Base-by-base conservation (phyloP, 1,139 yeast genomes). In the Yamadazyma sp. region DNA sequence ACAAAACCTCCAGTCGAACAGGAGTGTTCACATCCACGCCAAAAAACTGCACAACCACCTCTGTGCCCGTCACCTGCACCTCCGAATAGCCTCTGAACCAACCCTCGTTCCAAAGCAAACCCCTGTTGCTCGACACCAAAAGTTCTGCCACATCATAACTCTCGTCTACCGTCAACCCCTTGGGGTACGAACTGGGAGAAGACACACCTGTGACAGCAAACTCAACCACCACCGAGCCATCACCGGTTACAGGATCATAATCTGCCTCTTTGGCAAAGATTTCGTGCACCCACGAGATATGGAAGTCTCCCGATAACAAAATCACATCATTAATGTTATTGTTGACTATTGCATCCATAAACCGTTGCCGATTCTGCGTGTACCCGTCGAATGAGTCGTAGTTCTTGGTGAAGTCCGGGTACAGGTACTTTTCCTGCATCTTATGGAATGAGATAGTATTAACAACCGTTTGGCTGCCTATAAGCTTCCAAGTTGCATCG, bases 201-300 rank as follows among this genome's bases (percentile, higher is more conserved):
- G 32, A 14, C 11, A 21, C 14, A 7, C 15, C 32, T 5, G 32
- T 30, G 16, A 30, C 32, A 9, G 32, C 32, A 20, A 30, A 30
- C 14, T 30, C 32, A 6, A 30, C 32, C 8, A 30, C 8, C 13
- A 30, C 15, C 14, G 32, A 30, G 6, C 32, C 32, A 4, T 30
- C 9, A 5, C 32, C 32, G 4, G 32, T 30, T 8, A 15, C 14
- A n/a, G 14, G 11, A 12, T 30, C 16, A 12, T 30, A 30, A 20
- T 30, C 24, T 6, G 17, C 32, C 6, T 13, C 16, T 18, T 12
- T 20, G 16, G 32, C 24, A 30, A 30, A 30, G 15, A 30, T 30
- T 20, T 30, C 32, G 16, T 30, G 32, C 21, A 30, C 32, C 32
- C 32, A 30, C 11, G 32, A 30, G 16, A 30, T 30, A 10, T 30